These are phyloP conservation scores for Ochetophila trinervis DNA, from an alignment of 306 rosid genomes.

Conservation along the genomic window DNA sequence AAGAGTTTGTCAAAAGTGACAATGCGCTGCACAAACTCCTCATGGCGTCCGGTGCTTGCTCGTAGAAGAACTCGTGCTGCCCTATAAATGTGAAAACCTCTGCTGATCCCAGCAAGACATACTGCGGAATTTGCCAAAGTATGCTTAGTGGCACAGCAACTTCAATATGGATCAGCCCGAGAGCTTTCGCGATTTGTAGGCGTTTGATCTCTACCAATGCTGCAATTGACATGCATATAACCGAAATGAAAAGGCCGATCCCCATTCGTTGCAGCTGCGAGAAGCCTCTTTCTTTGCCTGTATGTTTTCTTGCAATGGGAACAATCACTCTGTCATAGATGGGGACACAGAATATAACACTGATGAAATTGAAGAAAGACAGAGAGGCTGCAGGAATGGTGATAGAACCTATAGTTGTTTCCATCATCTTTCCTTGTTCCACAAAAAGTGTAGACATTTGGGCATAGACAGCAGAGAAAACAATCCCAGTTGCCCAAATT, in stretches of 20 bases:
- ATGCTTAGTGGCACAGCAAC: conserved; percentile 27
- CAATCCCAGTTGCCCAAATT: conserved; percentile 37
- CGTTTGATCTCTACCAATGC: conserved; percentile 29
- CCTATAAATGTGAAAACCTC: conserved; percentile 31
- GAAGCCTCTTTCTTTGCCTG: conserved; percentile 27
- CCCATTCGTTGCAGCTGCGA: conserved; percentile 35
- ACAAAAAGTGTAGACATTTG: conserved; percentile 40
- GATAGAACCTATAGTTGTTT: conserved; percentile 20
- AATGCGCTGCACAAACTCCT: conserved; percentile 34
- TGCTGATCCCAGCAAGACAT: conserved; percentile 26
- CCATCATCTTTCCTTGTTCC: conserved; percentile 43
- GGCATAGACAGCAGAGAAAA: conserved; percentile 26
- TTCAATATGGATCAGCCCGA: conserved; percentile 7
- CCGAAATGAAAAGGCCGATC: conserved; percentile 25
- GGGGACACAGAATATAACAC: conserved; percentile 26
- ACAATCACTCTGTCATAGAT: conserved; percentile 26
- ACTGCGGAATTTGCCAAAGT: conserved; percentile 35
- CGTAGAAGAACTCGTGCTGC: conserved; percentile 32
- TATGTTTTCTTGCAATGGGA: conserved; percentile 25
- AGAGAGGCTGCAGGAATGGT: conserved; percentile 37
- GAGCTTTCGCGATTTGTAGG: conserved; percentile 24
- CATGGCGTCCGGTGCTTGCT: conserved; percentile 29
- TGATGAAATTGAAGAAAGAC: conserved; percentile 8
- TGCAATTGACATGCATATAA: conserved; percentile 28
- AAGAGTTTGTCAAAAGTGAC: conserved; percentile 22